Conservation (phyloP, 2,329 filamentous ascomycete genomes). For the Colletotrichum echinochloae region DNA sequence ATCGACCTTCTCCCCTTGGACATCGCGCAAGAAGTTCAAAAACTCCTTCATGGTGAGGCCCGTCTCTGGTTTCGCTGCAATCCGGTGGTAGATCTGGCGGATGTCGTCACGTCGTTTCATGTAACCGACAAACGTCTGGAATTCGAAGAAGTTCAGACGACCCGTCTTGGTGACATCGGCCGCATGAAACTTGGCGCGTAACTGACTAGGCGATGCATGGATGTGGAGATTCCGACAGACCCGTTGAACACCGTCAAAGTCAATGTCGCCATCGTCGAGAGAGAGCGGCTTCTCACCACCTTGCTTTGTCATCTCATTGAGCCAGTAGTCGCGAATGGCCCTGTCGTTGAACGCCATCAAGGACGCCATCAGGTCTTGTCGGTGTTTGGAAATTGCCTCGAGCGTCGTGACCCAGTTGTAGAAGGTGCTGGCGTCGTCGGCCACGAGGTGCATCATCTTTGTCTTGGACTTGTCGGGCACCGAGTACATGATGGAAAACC, state of each 20-base stretch:
- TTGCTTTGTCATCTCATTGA: conserved; percentile 81
- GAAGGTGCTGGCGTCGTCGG: conserved; percentile 78
- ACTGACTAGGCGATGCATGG: conserved; percentile 81
- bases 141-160: conserved; percentile 81
- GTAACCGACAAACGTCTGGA: conserved; percentile 83
- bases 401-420: conserved; percentile 86
- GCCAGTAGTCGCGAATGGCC: conserved; percentile 87
- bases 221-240: conserved; percentile 93
- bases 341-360: conserved; percentile 87
- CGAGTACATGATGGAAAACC: conserved; percentile 92
- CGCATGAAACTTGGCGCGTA: conserved; percentile 79
- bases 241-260: conserved; percentile 82
- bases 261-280: conserved; percentile 76
- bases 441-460: conserved; percentile 90
- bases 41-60: conserved; percentile 82
- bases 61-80: conserved; percentile 67
- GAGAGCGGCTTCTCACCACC: conserved; percentile 59
- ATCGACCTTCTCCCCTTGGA: conserved; percentile 82
- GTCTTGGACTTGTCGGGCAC: conserved; percentile 82
- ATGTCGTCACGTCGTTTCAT: conserved; percentile 90
- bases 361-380: conserved; percentile 90
- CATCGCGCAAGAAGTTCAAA: conserved; percentile 76
- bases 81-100: conserved; percentile 74
- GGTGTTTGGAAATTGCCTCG: conserved; percentile 84
- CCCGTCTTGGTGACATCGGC: conserved; percentile 75